Evolutionary conservation across 345 rosid genomes (phyloP), one percentile per base, ranked within the genome.

Genomic region (Firmiana major): DNA sequence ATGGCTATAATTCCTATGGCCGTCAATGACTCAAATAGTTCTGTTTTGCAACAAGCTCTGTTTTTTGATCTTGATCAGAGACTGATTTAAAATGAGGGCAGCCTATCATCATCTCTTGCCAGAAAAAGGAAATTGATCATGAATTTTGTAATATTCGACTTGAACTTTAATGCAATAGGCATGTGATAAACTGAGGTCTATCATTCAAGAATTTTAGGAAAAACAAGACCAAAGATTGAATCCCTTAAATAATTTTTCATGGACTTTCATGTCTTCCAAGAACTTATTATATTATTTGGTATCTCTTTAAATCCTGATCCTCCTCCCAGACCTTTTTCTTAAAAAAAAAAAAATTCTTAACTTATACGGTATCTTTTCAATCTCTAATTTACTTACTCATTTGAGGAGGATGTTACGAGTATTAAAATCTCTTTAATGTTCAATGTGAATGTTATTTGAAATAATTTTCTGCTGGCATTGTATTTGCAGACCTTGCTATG

Each of bases 1-100:
- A 57, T 51, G 79, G 78, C 73, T n/a, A 42, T 38, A 31, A 48
- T 57, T 77, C 86, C 6, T 86, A 83, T 73, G 82, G 82, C 76
- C 81, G 83, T 63, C 67, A 80, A 38, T 83, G 80, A 71, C 42
- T 51, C 8, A 15, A 65, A 65, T 38, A 15, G 13, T 65, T n/a
- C n/a, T n/a, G n/a, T n/a, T n/a, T 45, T 34, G 22, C 21, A 57
- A 55, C 36, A 24, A 34, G 48, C 17, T 17, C n/a, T 22, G 9
- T 38, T 15, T 42, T 54, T 55, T 49, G 34, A 26, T 15, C 13
- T 77, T 2, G 43, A 53, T 28, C 51, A 3, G 40, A 12, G 76
- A 22, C 11, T 3, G 46, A 42, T 65, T 65, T 40, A 10, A 2
- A 10, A 1, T 7, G 22, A 24, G 7, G 26, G 24, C 48, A 10